Evolutionary conservation across 768 basidiomycete species (phyloP).

Genomic region (Pleurotus cornucopiae): DNA sequence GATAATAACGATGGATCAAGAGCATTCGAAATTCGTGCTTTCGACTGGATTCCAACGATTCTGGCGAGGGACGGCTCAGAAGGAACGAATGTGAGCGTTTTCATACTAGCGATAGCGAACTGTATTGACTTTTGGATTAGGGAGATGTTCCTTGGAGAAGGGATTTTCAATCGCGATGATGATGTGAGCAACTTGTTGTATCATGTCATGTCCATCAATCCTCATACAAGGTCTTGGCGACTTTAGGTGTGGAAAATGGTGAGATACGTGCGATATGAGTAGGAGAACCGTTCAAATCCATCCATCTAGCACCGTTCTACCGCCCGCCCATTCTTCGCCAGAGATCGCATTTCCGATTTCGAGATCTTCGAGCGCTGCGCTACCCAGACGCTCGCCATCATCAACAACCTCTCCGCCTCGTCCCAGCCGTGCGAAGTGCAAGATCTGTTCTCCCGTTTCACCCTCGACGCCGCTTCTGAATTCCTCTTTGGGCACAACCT

Average conservation of each 20-base stretch:
- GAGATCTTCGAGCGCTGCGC: conserved; percentile 60
- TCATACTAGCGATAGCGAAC: too few species aligned
- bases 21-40: conserved; percentile 60
- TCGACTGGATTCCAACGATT: conserved; percentile 65
- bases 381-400: conserved; percentile 39
- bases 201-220: not conserved
- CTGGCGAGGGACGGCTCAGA: conserved; percentile 61
- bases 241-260: conserved; percentile 60
- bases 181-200: conserved; percentile 34
- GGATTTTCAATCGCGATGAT: conserved; percentile 78
- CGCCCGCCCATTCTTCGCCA: conserved; percentile 71
- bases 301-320: conserved; percentile 53
- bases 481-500: conserved; percentile 68
- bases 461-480: conserved; percentile 68
- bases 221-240: not conserved
- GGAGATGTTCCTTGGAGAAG: conserved; percentile 64
- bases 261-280: conserved; percentile 12
- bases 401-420: conserved; percentile 35
- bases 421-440: conserved; percentile 55
- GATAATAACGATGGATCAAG: conserved; percentile 75
- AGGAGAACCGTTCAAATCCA: not conserved
- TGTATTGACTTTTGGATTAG: conserved; percentile 19
- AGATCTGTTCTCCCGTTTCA: conserved; percentile 65
- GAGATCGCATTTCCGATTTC: conserved; percentile 69
- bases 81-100: conserved; percentile 56